These are phyloP conservation scores for Gelatoporia subvermispora DNA, from an alignment of 768 basidiomycete species.

Conservation along the genomic window DNA sequence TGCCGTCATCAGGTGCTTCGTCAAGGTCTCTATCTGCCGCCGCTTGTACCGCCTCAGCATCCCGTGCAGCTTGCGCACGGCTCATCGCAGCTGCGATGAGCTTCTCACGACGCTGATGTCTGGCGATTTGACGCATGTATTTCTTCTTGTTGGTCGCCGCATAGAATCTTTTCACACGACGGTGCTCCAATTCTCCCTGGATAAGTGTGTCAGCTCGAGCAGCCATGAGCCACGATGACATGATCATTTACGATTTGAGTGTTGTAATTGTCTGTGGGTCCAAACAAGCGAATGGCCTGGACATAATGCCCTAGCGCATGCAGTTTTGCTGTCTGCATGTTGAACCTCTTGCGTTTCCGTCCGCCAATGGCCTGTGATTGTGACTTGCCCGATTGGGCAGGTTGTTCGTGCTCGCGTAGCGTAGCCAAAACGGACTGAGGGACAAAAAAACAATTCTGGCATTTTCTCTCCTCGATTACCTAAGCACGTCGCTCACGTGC, in stretches of 20 bases:
- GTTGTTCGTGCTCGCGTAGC: no score
- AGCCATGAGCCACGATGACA: not conserved
- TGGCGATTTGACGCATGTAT: not conserved
- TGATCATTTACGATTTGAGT: constrained; percentile 9
- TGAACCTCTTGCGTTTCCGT: constrained; percentile 7
- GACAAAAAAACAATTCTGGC: no score
- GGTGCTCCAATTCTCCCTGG: constrained; percentile 13
- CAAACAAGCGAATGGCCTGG: not conserved
- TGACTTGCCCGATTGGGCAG: no score
- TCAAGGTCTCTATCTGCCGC: no score
- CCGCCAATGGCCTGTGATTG: no score
- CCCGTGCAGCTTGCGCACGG: no score
- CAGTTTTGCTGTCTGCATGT: constrained; percentile 11
- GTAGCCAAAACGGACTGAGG: no score
- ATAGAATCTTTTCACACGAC: constrained; percentile 4
- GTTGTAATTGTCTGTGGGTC: constrained; percentile 6
- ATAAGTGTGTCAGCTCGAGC: not conserved
- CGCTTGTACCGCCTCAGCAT: no score
- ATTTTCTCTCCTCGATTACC: no score
- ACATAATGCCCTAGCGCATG: constrained; percentile 6
- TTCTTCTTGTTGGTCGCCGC: constrained; percentile 8
- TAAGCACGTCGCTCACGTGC: no score
- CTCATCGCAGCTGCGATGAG: no score
- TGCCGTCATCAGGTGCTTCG: constrained; percentile 2
- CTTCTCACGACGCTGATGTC: constrained; percentile 2